Percentiles rank a stretch among this genome's conserved stretches.
These are phyloP conservation scores for Candida mattraensis DNA, from an alignment of 805 yeast genomes.

Conservation along the genomic window DNA sequence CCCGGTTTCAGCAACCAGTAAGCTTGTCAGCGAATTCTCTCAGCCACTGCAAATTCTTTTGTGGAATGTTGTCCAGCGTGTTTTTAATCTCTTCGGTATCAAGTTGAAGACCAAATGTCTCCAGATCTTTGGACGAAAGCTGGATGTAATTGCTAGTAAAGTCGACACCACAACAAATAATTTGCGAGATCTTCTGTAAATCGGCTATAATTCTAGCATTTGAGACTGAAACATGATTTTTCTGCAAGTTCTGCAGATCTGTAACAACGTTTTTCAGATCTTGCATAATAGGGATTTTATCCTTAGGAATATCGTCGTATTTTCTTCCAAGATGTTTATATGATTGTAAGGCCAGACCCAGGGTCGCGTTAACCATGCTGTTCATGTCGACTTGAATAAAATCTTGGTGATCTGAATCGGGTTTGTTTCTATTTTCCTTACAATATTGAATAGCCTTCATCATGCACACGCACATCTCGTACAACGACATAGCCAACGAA, in stretches of 20 bases:
- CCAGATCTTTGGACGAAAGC: too few species aligned
- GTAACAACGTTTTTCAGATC: constrained; percentile 6
- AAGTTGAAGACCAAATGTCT: too few species aligned
- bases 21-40: too few species aligned
- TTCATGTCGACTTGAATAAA: constrained; percentile 3
- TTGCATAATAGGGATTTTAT: constrained; percentile 2
- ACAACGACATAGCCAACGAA: constrained; percentile 18
- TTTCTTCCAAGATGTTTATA: constrained; percentile 4
- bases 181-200: constrained; percentile 1
- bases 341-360: constrained; percentile 7
- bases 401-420: too few species aligned
- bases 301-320: not conserved
- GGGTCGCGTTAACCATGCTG: constrained; percentile 3
- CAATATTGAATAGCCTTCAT: constrained; percentile 8
- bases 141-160: not conserved
- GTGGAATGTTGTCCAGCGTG: too few species aligned
- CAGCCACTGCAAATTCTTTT: too few species aligned
- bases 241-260: constrained; percentile 5
- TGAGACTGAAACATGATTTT: not conserved
- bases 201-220: not conserved
- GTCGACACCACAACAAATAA: constrained; percentile 3
- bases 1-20: too few species aligned
- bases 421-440: constrained; percentile 3
- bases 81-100: too few species aligned
- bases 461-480: constrained; percentile 19